These are phyloP conservation scores for Scenedesmus sp. DNA, from an alignment of 163 green algal species.

Conservation along the genomic window DNA sequence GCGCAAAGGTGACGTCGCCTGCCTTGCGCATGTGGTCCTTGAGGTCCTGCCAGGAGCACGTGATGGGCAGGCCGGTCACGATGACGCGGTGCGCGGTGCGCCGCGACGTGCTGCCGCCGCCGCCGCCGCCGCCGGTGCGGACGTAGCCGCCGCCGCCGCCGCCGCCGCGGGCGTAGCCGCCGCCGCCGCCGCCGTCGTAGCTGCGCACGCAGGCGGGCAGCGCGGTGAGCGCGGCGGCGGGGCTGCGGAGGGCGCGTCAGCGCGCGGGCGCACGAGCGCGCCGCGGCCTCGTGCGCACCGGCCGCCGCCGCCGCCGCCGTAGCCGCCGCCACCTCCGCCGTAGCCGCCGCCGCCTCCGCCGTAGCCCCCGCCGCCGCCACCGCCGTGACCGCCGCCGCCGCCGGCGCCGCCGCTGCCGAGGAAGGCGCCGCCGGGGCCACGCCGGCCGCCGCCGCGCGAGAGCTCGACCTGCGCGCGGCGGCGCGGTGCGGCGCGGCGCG, in stretches of 20 bases:
- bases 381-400: neutral
- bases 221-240: constrained; percentile 19
- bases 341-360: too few species aligned
- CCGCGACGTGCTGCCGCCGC: constrained; percentile 50
- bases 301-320: constrained; percentile 13
- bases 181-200: constrained; percentile 22
- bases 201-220: constrained; percentile 30
- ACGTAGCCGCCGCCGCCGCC: constrained; percentile 37
- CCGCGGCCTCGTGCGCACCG: too few species aligned
- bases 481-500: too few species aligned
- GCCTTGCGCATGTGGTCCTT: constrained; percentile 86
- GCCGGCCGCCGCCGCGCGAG: constrained; percentile 49
- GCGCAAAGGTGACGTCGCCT: constrained; percentile 71
- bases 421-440: constrained; percentile 11
- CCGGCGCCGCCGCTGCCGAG: constrained; percentile 14
- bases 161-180: constrained; percentile 47
- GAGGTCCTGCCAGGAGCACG: constrained; percentile 81
- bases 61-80: constrained; percentile 70
- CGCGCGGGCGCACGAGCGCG: too few species aligned
- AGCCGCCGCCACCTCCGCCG: constrained; percentile 7
- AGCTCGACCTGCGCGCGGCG: constrained; percentile 65
- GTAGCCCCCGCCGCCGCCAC: too few species aligned
- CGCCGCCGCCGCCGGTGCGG: constrained; percentile 42
- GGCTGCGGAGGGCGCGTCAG: too few species aligned
- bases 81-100: constrained; percentile 60